Percentiles rank a stretch among this genome's conserved stretches.
Evolutionary conservation across 352 stramenopile genomes (phyloP).

Genomic region (Thalassiosira livingstoniorum): DNA sequence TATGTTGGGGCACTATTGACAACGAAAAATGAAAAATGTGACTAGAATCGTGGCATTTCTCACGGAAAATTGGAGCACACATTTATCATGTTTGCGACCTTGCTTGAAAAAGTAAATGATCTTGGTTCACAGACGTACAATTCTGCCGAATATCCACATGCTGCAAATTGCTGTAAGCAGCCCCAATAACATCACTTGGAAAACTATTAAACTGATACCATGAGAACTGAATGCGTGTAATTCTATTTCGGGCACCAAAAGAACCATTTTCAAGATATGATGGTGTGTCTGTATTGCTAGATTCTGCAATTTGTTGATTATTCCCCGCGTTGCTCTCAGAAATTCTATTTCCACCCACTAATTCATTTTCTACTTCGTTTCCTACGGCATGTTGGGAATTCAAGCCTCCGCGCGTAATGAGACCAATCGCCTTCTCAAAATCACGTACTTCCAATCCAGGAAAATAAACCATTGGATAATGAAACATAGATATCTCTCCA

Average conservation of each 20-base stretch:
- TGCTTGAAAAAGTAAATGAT: not conserved
- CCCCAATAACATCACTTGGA: conserved; percentile 24
- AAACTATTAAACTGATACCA: conserved; percentile 55
- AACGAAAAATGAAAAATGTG: not conserved
- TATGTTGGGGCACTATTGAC: not conserved
- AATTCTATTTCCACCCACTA: not conserved
- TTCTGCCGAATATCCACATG: conserved; percentile 62
- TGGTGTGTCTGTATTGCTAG: not conserved
- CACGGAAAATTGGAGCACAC: not conserved
- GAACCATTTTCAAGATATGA: conserved; percentile 17
- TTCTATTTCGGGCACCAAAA: conserved; percentile 16
- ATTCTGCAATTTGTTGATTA: not conserved
- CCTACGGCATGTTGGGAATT: not conserved
- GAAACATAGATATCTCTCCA: conserved; percentile 52
- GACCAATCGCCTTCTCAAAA: conserved; percentile 5
- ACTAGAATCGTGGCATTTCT: not conserved
- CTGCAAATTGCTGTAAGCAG: conserved; percentile 33
- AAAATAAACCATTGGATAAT: conserved; percentile 12
- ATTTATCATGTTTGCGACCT: not conserved
- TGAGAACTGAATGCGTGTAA: conserved; percentile 47
- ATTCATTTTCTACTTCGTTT: not conserved
- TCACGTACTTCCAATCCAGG: not conserved
- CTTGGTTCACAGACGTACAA: conserved; percentile 5
- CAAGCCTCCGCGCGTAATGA: not conserved
- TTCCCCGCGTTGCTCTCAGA: not conserved